Base-by-base conservation (phyloP, 495 filamentous ascomycete genomes). In the Staphylotrichum tortipilum region DNA sequence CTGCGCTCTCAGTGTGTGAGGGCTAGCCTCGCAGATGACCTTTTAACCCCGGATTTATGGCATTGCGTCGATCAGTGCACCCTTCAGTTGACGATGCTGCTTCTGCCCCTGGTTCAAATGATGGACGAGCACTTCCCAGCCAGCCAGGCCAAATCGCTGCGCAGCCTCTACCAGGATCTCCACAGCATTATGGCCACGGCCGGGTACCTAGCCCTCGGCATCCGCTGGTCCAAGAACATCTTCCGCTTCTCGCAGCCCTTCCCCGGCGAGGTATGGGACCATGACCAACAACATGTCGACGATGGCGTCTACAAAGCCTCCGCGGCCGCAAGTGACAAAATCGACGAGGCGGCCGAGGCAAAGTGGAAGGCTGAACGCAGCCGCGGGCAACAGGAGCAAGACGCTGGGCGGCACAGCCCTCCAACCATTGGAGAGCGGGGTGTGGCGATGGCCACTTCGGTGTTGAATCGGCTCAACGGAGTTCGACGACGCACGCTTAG, bases 171-270 rank as follows among this genome's bases (percentile, higher is more conserved):
- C 50, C 73, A 76, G 53, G 66, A 71, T 10, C 37, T 76, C 1
- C 73, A 78, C 62, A 34, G 64, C 21, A 45, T 78, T 14, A 50
- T 78, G 6, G 62, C 71, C 23, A 57, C 64, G 30, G 72, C 75
- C 0, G 73, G 61, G 2, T 65, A 68, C 50, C 57, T 76, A 7
- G 67, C 70, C 24, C 47, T 78, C 40, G 66, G 59, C 50, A 71
- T 66, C 48, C 64, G 69, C 33, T 46, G 68, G 43, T 78, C 75
- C 0, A 58, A 57, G 7, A 62, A 68, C 38, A 70, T 77, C 52
- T 76, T 76, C 58, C 67, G 66, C 41, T 56, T 73, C 55, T 47
- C 57, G 1, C 62, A 59, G 36, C 62, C 70, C 0, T 53, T 60
- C 2, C 68, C 68, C 7, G 71, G 71, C 29, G 61, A 66, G 18